Base-by-base conservation (phyloP, 176 grass and related monocot species). In the Poa annua region DNA sequence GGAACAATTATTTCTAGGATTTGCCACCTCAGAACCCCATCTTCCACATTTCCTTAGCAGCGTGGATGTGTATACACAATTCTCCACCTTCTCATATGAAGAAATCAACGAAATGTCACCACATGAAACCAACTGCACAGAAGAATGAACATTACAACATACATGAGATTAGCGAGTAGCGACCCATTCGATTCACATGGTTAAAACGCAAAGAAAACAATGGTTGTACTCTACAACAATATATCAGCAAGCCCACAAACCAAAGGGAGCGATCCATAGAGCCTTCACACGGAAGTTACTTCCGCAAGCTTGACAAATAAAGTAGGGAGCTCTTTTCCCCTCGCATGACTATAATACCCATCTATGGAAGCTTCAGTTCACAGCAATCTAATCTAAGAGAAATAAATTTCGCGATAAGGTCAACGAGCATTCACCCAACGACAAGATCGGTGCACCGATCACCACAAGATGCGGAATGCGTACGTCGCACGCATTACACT, bases 71-170 rank as follows among this genome's bases (percentile, higher is more conserved):
- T 99, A 99, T 39, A 96, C 91, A 66, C 96, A 99, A 78, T 88
- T 96, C 77, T 86, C 87, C 85, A 95, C 93, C 66, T 99, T 99
- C 88, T 99, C 96, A 76, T 99, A 99, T 24, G 96, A 96, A 76
- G 96, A 99, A 21, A 96, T 88, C 78, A 96, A 66, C 14, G 89
- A 92, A 54, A 96, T 79, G 32, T 99, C 96, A 52, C 91, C 91
- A 62, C 96, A 99, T 19, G 96, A 90, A 94, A 87, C 93, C 85
- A 84, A 20, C 96, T 99, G 83, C 77, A 85, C 17, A 21, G 73
- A 84, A 70, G 7, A 74, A 85, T 26, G 7, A 63, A 63, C 63
- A 55, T 4, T 2, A 24, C 17, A 72, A 7, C 25, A 39, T 6
- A 68, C 49, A 16, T 11, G n/a, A 72, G 53, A 70, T 83, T 63